Conservation (phyloP, 2,329 filamentous ascomycete genomes). For the Phoma sp. region DNA sequence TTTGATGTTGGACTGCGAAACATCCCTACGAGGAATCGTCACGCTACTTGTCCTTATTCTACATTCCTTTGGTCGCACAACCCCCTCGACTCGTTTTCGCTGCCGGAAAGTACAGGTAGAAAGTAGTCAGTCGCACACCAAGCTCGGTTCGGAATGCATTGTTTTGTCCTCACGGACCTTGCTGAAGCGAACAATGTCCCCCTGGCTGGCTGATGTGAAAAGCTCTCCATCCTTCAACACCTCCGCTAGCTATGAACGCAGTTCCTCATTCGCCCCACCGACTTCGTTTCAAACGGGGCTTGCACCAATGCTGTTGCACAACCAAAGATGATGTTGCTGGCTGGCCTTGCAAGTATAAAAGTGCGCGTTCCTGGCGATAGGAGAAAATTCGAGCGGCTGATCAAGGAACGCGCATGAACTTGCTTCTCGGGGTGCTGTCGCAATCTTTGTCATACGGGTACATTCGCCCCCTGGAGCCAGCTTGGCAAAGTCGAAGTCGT, state of each 20-base stretch:
- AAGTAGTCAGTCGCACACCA: not conserved
- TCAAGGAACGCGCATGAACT: not conserved
- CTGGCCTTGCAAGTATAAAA: not conserved
- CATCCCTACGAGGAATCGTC: not conserved
- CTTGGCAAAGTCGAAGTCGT: not conserved
- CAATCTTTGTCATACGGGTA: not conserved
- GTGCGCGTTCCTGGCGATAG: not conserved
- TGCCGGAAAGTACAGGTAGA: not conserved
- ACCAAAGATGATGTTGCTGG: not conserved
- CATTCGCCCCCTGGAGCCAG: not conserved
- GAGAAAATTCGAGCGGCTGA: not conserved
- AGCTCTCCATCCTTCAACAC: not conserved
- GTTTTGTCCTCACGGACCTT: not conserved
- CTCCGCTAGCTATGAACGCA: not conserved
- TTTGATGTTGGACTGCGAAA: not conserved
- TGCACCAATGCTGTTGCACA: not conserved
- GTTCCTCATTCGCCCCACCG: not conserved
- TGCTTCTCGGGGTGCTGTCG: too few relatives aligned
- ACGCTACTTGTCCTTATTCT: not conserved
- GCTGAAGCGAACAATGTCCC: not conserved
- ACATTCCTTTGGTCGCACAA: not conserved
- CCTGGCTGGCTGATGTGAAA: not conserved
- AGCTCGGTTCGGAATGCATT: constrained; percentile 5
- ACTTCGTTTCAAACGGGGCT: not conserved
- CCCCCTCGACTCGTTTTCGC: not conserved